phyloP scores from a whole-genome alignment of 805 yeast genomes.

The Sugiyamaella valdiviana region DNA sequence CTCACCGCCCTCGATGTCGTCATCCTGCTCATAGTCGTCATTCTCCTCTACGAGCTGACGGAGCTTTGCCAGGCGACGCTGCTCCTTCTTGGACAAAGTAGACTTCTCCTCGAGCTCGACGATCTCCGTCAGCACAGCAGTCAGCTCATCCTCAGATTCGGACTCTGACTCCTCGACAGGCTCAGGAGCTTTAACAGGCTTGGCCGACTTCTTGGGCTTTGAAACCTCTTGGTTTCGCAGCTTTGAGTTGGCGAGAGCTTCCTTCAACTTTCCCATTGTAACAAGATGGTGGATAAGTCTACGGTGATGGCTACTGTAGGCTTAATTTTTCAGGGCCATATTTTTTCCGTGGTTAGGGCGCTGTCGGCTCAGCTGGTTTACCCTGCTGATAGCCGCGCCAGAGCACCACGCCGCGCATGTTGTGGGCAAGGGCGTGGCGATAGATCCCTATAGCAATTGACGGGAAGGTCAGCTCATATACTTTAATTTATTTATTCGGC shows the following conservation, averaged over 20 bases:
- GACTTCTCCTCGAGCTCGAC: slow-evolving; percentile 5
- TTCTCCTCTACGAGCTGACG: slow-evolving; percentile 9
- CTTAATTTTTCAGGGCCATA: not conserved
- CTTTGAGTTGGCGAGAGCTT: slow-evolving; percentile 2
- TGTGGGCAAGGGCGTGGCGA: not conserved
- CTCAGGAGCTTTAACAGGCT: not conserved
- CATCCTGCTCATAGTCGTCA: slow-evolving; percentile 31
- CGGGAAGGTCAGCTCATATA: not conserved
- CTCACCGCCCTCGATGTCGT: slow-evolving; percentile 18
- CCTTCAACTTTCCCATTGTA: slow-evolving; percentile 11
- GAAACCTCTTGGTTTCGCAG: not conserved
- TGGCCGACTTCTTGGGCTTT: not conserved
- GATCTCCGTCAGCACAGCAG: slow-evolving; percentile 7
- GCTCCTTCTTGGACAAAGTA: slow-evolving; percentile 17
- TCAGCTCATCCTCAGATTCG: slow-evolving; percentile 7
- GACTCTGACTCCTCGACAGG: slow-evolving; percentile 9
- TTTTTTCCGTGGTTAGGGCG: slow-evolving; percentile 7
- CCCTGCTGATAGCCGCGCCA: too few species aligned
- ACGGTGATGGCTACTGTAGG: not conserved
- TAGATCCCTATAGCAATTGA: not conserved
- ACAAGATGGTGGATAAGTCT: not conserved
- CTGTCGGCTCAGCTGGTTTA: not conserved
- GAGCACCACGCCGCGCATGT: too few species aligned
- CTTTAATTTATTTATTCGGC: not conserved
- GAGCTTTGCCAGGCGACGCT: slow-evolving; percentile 16